Conservation (phyloP, 164 flowering plant species). For the Vitis amurensis region DNA sequence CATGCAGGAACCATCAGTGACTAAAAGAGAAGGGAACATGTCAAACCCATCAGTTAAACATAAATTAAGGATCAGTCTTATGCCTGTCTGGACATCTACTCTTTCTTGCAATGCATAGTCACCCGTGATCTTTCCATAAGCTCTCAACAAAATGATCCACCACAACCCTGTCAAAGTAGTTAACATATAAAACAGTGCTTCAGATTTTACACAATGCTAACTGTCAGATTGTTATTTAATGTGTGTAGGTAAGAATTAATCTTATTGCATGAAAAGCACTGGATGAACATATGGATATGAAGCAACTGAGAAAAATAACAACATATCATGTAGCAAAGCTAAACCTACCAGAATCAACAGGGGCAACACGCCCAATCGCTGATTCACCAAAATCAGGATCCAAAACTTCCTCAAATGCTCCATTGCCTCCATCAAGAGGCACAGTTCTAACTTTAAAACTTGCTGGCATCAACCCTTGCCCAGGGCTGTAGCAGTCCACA, state of each 20-base stretch:
- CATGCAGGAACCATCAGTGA: conserved; percentile 97
- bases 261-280: background rate
- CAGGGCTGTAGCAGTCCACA: conserved; percentile 63
- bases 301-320: background rate
- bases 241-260: no score
- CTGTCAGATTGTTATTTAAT: background rate
- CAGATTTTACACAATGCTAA: background rate
- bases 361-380: conserved; percentile 68
- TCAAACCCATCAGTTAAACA: conserved; percentile 92
- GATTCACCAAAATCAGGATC: conserved; percentile 69
- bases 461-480: conserved; percentile 63
- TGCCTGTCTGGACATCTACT: conserved; percentile 93
- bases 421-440: conserved; percentile 44
- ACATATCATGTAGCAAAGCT: background rate
- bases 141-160: conserved; percentile 95
- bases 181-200: background rate
- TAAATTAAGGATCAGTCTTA: conserved; percentile 66
- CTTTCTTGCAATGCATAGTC: conserved; percentile 86
- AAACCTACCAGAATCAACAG: conserved; percentile 57
- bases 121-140: conserved; percentile 89
- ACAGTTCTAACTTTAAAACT: conserved; percentile 52
- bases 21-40: conserved; percentile 89
- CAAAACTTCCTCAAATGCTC: conserved; percentile 40
- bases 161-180: conserved; percentile 58
- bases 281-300: background rate